phyloP scores from a whole-genome alignment of 1,284 basidiomycete genomes.

The Peniophora sp. region DNA sequence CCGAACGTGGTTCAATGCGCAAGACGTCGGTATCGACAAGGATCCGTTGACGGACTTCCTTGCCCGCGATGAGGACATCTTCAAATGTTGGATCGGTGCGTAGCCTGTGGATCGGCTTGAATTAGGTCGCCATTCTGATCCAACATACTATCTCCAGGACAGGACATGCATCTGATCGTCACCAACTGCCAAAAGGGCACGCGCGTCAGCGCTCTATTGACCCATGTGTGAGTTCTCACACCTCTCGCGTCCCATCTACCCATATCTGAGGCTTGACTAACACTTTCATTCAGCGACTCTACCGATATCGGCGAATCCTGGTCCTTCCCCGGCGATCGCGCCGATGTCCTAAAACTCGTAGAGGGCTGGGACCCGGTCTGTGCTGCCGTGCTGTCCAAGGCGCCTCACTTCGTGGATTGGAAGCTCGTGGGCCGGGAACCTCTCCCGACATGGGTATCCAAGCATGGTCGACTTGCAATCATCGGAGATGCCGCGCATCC shows the following conservation, averaged over 20 bases:
- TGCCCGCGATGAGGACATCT: slow-evolving; percentile 14
- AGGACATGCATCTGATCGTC: slow-evolving; percentile 20
- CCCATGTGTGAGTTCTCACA: slow-evolving; percentile 13
- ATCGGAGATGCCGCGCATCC: slow-evolving; percentile 24
- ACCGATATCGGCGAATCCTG: slow-evolving; percentile 17
- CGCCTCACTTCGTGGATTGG: slow-evolving; percentile 21
- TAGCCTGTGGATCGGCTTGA: neutral
- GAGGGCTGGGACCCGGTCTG: slow-evolving; percentile 23
- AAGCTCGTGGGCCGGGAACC: slow-evolving; percentile 23
- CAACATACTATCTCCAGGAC: slow-evolving; percentile 9
- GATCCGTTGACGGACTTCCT: slow-evolving; percentile 18
- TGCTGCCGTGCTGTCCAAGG: slow-evolving; percentile 17
- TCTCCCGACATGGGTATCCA: slow-evolving; percentile 22
- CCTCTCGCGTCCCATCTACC: neutral
- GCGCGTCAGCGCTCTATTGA: slow-evolving; percentile 18
- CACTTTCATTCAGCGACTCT: slow-evolving; percentile 12
- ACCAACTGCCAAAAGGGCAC: slow-evolving; percentile 14
- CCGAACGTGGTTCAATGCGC: slow-evolving; percentile 19
- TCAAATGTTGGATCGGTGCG: slow-evolving; percentile 18
- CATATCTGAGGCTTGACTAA: neutral
- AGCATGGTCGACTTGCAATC: slow-evolving; percentile 16
- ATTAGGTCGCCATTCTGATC: neutral
- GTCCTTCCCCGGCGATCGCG: slow-evolving; percentile 18
- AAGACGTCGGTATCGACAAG: slow-evolving; percentile 15
- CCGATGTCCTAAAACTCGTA: slow-evolving; percentile 19